Percentiles rank a stretch among this genome's conserved stretches.
Conservation (phyloP, 1,284 basidiomycete species). For the Pholiota adiposa region DNA sequence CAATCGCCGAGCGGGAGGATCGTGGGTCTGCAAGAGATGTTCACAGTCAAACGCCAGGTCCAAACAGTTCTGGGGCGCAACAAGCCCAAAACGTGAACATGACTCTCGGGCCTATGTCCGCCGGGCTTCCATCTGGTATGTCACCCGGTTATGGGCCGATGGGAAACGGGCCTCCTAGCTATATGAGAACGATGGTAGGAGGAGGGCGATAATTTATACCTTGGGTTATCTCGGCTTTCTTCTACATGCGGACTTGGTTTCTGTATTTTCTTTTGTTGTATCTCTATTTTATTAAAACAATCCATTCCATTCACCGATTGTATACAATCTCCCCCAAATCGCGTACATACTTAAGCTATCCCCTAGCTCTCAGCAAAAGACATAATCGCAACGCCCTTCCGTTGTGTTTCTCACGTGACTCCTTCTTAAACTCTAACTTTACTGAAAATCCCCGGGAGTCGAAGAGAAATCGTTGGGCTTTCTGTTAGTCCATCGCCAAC, state of each 20-base stretch:
- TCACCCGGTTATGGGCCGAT: slow-evolving; percentile 61
- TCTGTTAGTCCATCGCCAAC: background rate
- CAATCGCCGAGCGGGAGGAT: slow-evolving; percentile 79
- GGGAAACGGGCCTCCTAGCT: slow-evolving; percentile 55
- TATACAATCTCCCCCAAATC: background rate
- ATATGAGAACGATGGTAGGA: slow-evolving; percentile 68
- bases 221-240: slow-evolving; percentile 18
- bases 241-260: slow-evolving; percentile 13
- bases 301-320: background rate
- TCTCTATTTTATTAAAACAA: slow-evolving; percentile 16
- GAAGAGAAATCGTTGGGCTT: background rate
- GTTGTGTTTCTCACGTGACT: slow-evolving; percentile 22
- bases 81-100: slow-evolving; percentile 48
- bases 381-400: background rate
- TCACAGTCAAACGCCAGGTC: slow-evolving; percentile 60
- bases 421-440: slow-evolving; percentile 23
- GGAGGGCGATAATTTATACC: slow-evolving; percentile 53
- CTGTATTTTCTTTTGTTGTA: slow-evolving; percentile 24
- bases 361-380: background rate
- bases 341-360: background rate
- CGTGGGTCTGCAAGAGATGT: slow-evolving; percentile 55
- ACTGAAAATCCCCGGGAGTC: slow-evolving; percentile 7
- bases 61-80: slow-evolving; percentile 34
- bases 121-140: slow-evolving; percentile 52
- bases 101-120: slow-evolving; percentile 51